Conservation (phyloP, 2,329 filamentous ascomycete species). For the Ceratocystis huliohia region DNA sequence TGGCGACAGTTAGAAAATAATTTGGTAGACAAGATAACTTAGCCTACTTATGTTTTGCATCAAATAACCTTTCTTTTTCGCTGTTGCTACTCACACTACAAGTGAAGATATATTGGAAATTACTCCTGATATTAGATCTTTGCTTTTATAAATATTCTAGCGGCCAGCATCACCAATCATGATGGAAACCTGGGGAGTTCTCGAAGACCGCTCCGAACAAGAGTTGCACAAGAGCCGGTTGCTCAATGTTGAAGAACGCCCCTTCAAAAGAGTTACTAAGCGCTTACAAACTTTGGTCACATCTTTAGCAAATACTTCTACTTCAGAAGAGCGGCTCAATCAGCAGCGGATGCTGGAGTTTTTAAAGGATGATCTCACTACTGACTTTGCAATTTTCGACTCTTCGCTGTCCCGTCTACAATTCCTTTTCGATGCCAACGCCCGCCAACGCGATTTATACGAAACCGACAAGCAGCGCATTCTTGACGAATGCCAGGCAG, state of each 20-base stretch:
- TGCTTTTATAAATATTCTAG: background rate
- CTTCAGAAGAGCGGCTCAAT: conserved; percentile 33
- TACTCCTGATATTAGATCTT: no score
- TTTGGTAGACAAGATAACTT: background rate
- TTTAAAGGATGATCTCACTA: conserved; percentile 68
- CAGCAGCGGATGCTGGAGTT: conserved; percentile 42
- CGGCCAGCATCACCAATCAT: conserved; percentile 7
- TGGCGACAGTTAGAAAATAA: background rate
- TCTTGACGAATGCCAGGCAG: conserved; percentile 60
- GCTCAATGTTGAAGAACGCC: conserved; percentile 80
- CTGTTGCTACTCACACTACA: background rate
- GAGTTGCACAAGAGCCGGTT: conserved; percentile 79
- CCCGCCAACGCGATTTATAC: conserved; percentile 71
- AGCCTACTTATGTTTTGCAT: background rate
- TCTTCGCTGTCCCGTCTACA: conserved; percentile 78
- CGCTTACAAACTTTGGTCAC: conserved; percentile 47
- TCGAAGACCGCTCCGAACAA: conserved; percentile 66
- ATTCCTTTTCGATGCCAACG: conserved; percentile 72
- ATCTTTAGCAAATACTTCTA: conserved; percentile 48
- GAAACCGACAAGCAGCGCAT: conserved; percentile 68
- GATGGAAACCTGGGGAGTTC: conserved; percentile 47
- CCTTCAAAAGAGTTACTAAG: conserved; percentile 79
- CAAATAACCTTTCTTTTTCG: background rate
- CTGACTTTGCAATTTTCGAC: conserved; percentile 83
- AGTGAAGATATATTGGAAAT: no score